phyloP scores from a whole-genome alignment of 2,329 filamentous ascomycete species.

The Alternaria incomplexa region DNA sequence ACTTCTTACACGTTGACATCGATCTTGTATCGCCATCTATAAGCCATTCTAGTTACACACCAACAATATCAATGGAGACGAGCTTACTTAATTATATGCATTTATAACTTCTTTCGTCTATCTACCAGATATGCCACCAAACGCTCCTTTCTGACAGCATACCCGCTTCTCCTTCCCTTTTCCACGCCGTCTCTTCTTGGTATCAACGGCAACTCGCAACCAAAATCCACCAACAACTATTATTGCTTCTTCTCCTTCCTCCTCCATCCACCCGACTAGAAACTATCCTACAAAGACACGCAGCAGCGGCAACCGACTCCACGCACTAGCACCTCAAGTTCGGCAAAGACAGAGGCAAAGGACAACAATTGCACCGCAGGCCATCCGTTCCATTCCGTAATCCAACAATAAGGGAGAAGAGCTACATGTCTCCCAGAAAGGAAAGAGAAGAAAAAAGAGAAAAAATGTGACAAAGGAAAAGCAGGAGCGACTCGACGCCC shows the following conservation, averaged over 20 bases:
- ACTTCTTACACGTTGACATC: background rate
- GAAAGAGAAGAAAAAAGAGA: background rate
- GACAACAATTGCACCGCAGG: background rate
- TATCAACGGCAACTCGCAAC: background rate
- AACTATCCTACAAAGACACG: background rate
- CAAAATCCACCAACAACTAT: background rate
- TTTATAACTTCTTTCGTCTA: slow-evolving; percentile 10
- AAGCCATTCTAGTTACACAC: background rate
- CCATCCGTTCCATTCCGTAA: background rate
- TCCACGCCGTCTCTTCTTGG: background rate
- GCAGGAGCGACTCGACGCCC: background rate
- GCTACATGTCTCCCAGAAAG: background rate
- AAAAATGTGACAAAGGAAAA: slow-evolving; percentile 2
- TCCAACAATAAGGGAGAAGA: background rate
- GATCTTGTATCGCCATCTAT: background rate
- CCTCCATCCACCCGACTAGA: background rate
- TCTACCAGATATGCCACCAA: slow-evolving; percentile 4
- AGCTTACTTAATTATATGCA: slow-evolving; percentile 3
- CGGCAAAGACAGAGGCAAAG: background rate
- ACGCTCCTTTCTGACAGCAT: background rate
- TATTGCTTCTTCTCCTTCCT: background rate
- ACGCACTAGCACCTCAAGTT: background rate
- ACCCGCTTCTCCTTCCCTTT: background rate
- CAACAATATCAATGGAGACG: background rate
- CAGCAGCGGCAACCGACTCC: background rate